Conservation (phyloP, 371 early-diverging fungal genomes). For the Globomyces sp. region DNA sequence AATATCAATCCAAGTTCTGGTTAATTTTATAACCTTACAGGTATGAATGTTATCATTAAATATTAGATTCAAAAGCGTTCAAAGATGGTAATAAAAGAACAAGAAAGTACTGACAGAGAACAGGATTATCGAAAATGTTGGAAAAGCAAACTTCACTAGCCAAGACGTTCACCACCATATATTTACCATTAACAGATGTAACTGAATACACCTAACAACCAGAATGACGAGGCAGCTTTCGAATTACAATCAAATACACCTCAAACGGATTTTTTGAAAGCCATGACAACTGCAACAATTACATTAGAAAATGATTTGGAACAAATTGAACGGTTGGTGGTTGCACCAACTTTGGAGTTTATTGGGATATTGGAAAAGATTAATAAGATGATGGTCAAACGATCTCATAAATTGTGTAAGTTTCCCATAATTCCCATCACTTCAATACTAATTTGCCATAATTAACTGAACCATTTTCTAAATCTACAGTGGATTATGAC, state of each 20-base stretch:
- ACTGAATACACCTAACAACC: neutral
- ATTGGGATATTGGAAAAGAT: conserved; percentile 64
- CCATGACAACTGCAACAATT: conserved; percentile 61
- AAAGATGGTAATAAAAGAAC: conserved; percentile 54
- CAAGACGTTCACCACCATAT: conserved; percentile 60
- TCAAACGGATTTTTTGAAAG: conserved; percentile 61
- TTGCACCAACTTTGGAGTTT: conserved; percentile 66
- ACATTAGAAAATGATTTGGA: conserved; percentile 69
- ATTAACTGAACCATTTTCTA: too few relatives aligned
- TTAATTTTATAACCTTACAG: too few relatives aligned
- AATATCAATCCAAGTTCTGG: too few relatives aligned
- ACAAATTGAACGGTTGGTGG: conserved; percentile 66
- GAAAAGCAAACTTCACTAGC: conserved; percentile 70
- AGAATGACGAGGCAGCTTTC: conserved; percentile 25
- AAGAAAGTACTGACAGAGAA: too few relatives aligned
- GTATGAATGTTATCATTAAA: too few relatives aligned
- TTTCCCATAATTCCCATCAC: too few relatives aligned
- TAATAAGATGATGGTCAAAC: conserved; percentile 71
- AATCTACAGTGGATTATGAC: conserved; percentile 66
- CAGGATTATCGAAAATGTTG: conserved; percentile 56
- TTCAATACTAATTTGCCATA: too few relatives aligned
- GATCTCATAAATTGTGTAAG: conserved; percentile 66
- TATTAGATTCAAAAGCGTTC: conserved; percentile 64
- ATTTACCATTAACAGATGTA: conserved; percentile 29
- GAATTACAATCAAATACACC: conserved; percentile 32